Base-by-base conservation (phyloP, 441 rosid genomes). In the Biscutella auriculata region DNA sequence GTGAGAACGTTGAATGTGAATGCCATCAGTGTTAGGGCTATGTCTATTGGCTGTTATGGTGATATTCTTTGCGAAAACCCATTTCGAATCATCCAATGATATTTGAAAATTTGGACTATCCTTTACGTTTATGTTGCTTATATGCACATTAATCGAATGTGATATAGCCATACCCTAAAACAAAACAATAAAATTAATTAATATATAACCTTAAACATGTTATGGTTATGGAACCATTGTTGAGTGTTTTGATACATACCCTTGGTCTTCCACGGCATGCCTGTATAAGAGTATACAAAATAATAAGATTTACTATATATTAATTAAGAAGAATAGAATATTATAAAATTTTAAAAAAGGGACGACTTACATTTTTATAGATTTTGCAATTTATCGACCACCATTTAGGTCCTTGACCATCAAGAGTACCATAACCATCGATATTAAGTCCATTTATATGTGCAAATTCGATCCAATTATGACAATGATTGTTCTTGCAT, bases 51-150 rank as follows among this genome's bases (percentile, higher is more conserved):
- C 73, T 0, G 6, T 27, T 41, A 80, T 73, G 53, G 74, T 63
- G 26, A 80, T 16, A 40, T 73, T 42, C 14, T 52, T 15, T n/a
- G 4, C 74, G 13, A 25, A 10, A 35, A 75, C 66, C 44, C 44
- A 15, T 9, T 30, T 64, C 6, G 71, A 73, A 13, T 47, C 34
- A 32, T 68, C 74, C 19, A 80, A 19, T 0, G 62, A 64, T 2
- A 77, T 30, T 54, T 80, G 85, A 67, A 73, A 71, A 53, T 77
- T 73, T 39, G 85, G 85, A 40, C 75, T 73, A 43, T 80, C 69
- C 40, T 67, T 59, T 9, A 75, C 61, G 3, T 25, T 58, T 15
- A 80, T 13, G 30, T 47, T 61, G 8, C 43, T 51, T 10, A 77
- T 34, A 45, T 50, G 65, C 46, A 80, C 67, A 37, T 75, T 60